Evolutionary conservation across 1,284 basidiomycete genomes (phyloP).

Genomic region (Papiliotrema fonsecae): DNA sequence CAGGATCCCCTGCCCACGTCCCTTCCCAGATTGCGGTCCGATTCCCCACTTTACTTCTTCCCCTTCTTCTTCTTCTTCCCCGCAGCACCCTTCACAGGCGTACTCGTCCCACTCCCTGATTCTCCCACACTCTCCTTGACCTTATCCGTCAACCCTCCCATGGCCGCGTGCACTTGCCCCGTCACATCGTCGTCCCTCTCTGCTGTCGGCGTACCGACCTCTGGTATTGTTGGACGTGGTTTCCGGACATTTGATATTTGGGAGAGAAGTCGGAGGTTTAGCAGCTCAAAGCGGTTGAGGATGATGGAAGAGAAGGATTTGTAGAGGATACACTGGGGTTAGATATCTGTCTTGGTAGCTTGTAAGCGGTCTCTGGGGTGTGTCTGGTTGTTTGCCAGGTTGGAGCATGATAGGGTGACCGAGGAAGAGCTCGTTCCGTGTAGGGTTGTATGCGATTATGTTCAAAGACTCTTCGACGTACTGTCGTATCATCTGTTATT

Average conservation of each 20-base stretch:
- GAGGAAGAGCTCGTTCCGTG: too few relatives aligned
- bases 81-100: slow-evolving; percentile 11
- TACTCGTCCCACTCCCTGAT: slow-evolving; percentile 9
- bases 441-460: too few relatives aligned
- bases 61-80: slow-evolving; percentile 40
- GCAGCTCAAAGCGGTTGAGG: slow-evolving; percentile 86
- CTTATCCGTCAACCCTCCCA: background rate
- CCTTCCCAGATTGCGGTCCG: too few relatives aligned
- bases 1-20: too few relatives aligned
- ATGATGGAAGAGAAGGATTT: slow-evolving; percentile 88
- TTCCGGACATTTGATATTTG: slow-evolving; percentile 35
- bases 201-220: slow-evolving; percentile 7
- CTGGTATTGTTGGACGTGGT: background rate
- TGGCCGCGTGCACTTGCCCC: slow-evolving; percentile 6
- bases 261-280: slow-evolving; percentile 60
- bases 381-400: too few relatives aligned
- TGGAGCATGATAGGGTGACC: too few relatives aligned
- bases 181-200: slow-evolving; percentile 10
- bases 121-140: slow-evolving; percentile 12
- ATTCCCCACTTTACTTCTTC: slow-evolving; percentile 27
- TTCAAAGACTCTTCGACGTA: slow-evolving; percentile 50
- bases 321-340: slow-evolving; percentile 79
- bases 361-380: too few relatives aligned
- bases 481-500: slow-evolving; percentile 80
- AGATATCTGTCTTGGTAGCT: background rate